phyloP scores from a whole-genome alignment of 208 protist genomes.

The Trypanosoma caninum region DNA sequence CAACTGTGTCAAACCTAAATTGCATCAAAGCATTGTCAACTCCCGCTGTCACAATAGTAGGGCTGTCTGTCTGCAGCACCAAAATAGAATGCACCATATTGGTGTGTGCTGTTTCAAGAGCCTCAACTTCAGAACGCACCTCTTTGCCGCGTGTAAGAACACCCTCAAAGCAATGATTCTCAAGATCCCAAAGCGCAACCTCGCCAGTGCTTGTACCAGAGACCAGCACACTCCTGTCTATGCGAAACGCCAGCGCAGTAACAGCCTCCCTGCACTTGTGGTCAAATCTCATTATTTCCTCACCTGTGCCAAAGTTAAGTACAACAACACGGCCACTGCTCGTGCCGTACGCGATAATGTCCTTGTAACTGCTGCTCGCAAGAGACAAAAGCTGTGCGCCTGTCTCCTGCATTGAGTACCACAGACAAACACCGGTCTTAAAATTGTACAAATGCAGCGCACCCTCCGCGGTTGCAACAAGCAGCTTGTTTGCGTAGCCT shows the following conservation, averaged over 20 bases:
- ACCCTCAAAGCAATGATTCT: constrained; percentile 77
- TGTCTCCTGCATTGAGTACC: constrained; percentile 31
- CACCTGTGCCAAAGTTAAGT: constrained; percentile 56
- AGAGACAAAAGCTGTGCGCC: constrained; percentile 46
- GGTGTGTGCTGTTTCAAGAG: constrained; percentile 66
- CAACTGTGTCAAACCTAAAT: constrained; percentile 90
- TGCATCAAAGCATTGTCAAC: constrained; percentile 87
- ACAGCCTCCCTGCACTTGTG: constrained; percentile 59
- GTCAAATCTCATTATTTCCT: constrained; percentile 70
- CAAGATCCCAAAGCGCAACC: constrained; percentile 83
- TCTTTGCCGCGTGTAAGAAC: constrained; percentile 76
- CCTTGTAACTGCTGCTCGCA: constrained; percentile 68
- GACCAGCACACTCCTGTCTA: constrained; percentile 72
- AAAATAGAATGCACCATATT: constrained; percentile 72
- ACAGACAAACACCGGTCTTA: constrained; percentile 68
- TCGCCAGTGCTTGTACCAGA: constrained; percentile 75
- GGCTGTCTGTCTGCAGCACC: constrained; percentile 38
- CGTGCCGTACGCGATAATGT: constrained; percentile 85
- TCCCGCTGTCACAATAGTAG: constrained; percentile 76
- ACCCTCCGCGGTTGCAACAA: constrained; percentile 74
- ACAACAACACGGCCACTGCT: constrained; percentile 60
- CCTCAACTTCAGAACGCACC: constrained; percentile 61
- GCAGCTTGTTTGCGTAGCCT: constrained; percentile 86
- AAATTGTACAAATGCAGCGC: constrained; percentile 88
- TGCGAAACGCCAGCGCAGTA: constrained; percentile 79